phyloP scores from a whole-genome alignment of 148 eudicot genomes.

The Camellia sinensis region DNA sequence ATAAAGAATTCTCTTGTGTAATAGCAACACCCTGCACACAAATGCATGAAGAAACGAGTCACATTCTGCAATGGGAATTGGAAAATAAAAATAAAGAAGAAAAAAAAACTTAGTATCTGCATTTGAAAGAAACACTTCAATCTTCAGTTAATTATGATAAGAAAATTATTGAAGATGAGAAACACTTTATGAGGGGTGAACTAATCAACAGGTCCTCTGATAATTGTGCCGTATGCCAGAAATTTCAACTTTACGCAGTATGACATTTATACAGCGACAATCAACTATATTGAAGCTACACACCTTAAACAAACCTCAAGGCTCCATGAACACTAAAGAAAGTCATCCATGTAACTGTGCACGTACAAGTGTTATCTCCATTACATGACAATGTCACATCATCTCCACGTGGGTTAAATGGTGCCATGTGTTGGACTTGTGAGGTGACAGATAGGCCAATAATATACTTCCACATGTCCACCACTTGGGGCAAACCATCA shows the following conservation, averaged over 20 bases:
- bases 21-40: constrained; percentile 84
- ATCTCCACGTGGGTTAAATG: too few relatives aligned
- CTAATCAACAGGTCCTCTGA: background rate
- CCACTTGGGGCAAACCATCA: too few relatives aligned
- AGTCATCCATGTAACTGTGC: too few relatives aligned
- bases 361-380: too few relatives aligned
- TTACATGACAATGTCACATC: too few relatives aligned
- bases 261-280: background rate
- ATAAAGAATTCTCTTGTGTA: constrained; percentile 86
- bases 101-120: background rate
- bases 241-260: background rate
- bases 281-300: background rate
- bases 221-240: too few relatives aligned
- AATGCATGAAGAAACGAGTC: constrained; percentile 2
- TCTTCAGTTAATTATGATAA: background rate
- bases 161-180: background rate
- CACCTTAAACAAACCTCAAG: background rate
- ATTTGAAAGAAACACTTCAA: background rate
- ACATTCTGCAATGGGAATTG: background rate
- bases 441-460: too few relatives aligned
- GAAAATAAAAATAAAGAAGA: too few relatives aligned
- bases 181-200: background rate
- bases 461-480: too few relatives aligned
- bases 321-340: too few relatives aligned
- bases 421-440: too few relatives aligned